These are phyloP conservation scores for Cutaneotrichosporon spelunceum DNA, from an alignment of 1,284 basidiomycete genomes.

Conservation along the genomic window DNA sequence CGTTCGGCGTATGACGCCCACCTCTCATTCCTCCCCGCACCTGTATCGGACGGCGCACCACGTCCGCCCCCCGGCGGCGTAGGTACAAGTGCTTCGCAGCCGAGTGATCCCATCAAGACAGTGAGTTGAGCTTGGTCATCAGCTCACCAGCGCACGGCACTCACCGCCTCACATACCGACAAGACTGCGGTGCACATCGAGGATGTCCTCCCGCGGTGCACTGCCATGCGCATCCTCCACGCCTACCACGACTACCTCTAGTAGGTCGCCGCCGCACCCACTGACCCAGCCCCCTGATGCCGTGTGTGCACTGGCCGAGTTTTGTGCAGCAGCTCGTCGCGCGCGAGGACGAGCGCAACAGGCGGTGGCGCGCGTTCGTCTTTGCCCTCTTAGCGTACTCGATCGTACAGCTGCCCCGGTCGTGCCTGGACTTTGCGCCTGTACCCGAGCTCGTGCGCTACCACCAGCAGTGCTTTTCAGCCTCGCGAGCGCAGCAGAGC, in stretches of 20 bases:
- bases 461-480: slow-evolving; percentile 1
- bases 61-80: not conserved
- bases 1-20: not conserved
- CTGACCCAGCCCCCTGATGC: not conserved
- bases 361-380: slow-evolving; percentile 1
- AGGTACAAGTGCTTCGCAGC: not conserved
- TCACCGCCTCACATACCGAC: not conserved
- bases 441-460: not conserved
- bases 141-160: not conserved
- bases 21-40: not conserved
- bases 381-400: not conserved
- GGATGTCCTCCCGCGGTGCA: not conserved
- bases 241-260: slow-evolving; percentile 1
- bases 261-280: not conserved
- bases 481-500: not conserved
- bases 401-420: not conserved
- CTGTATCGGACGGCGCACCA: not conserved
- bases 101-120: not conserved
- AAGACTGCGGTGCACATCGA: not conserved
- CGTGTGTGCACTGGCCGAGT: slow-evolving; percentile 1
- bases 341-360: not conserved
- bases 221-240: not conserved
- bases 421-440: not conserved
- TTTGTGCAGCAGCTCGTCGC: slow-evolving; percentile 1
- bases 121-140: not conserved